phyloP scores from a whole-genome alignment of 345 rosid genomes.

The Eucalyptus tenuipes region DNA sequence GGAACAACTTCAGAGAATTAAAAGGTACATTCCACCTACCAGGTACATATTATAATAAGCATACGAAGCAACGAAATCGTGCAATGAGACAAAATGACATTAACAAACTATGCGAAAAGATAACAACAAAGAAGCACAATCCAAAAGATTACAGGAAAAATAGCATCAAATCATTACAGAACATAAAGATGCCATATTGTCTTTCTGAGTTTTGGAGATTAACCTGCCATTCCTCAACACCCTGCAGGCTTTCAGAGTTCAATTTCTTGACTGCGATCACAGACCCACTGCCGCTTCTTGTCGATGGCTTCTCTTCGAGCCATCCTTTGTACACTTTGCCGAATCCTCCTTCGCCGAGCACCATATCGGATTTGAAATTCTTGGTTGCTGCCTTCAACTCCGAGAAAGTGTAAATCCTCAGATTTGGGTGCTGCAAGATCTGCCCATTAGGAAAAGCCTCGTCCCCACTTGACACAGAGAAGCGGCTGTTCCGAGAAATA shows the following conservation, averaged over 20 bases:
- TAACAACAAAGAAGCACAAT: neutral
- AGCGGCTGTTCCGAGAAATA: conserved; percentile 45
- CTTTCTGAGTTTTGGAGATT: neutral
- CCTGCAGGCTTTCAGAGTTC: conserved; percentile 90
- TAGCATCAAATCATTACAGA: neutral
- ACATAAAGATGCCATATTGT: neutral
- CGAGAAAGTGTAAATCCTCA: conserved; percentile 52
- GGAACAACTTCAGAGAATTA: neutral
- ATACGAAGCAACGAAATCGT: neutral
- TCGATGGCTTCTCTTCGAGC: conserved; percentile 63
- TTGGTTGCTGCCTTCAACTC: conserved; percentile 67
- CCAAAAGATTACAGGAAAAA: neutral
- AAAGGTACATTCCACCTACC: neutral
- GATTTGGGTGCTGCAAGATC: conserved; percentile 23
- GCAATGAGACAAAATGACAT: neutral
- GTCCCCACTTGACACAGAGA: conserved; percentile 54
- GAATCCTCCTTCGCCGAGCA: conserved; percentile 97
- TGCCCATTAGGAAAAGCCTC: conserved; percentile 49
- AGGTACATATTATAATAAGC: too few species aligned
- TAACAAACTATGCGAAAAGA: neutral
- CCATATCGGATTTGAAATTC: conserved; percentile 59
- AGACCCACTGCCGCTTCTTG: conserved; percentile 45
- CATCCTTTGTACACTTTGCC: conserved; percentile 94
- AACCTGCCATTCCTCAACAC: conserved; percentile 96
- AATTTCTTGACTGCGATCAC: conserved; percentile 85